Evolutionary conservation across 352 stramenopile genomes (phyloP).

Genomic region (Phytopythium kandeliae): DNA sequence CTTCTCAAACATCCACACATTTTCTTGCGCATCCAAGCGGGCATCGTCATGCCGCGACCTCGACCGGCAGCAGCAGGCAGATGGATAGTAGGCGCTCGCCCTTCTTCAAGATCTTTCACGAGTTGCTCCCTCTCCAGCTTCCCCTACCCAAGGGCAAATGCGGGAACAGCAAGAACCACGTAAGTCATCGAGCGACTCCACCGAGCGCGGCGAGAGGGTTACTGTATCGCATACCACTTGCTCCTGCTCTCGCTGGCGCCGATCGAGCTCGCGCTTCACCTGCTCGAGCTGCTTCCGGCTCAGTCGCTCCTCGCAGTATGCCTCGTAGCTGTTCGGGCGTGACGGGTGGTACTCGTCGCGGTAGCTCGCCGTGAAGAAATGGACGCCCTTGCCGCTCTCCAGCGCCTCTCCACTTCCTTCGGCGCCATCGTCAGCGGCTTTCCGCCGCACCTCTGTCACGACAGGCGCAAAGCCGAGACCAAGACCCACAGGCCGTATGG

Average conservation of each 20-base stretch:
- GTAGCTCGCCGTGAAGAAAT: slow-evolving; percentile 75
- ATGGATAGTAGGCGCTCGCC: slow-evolving; percentile 45
- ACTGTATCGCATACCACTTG: slow-evolving; percentile 36
- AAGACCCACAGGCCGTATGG: slow-evolving; percentile 1
- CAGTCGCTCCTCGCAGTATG: slow-evolving; percentile 74
- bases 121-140: slow-evolving; percentile 68
- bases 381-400: slow-evolving; percentile 7
- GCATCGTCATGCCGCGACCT: slow-evolving; percentile 87
- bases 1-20: slow-evolving; percentile 35
- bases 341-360: slow-evolving; percentile 85
- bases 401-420: slow-evolving; percentile 3
- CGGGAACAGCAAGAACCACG: no score
- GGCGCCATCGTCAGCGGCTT: slow-evolving; percentile 6
- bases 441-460: slow-evolving; percentile 33
- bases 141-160: slow-evolving; percentile 17
- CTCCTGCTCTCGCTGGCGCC: slow-evolving; percentile 70
- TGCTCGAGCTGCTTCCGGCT: slow-evolving; percentile 75
- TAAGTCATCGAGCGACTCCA: no score
- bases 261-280: slow-evolving; percentile 76
- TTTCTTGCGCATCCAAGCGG: slow-evolving; percentile 91
- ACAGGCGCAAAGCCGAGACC: slow-evolving; percentile 36
- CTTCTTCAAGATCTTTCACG: slow-evolving; percentile 62
- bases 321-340: slow-evolving; percentile 87
- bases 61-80: slow-evolving; percentile 52
- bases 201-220: no score